phyloP scores from a whole-genome alignment of 1,139 yeast genomes.

The Zygosaccharomyces sapae region DNA sequence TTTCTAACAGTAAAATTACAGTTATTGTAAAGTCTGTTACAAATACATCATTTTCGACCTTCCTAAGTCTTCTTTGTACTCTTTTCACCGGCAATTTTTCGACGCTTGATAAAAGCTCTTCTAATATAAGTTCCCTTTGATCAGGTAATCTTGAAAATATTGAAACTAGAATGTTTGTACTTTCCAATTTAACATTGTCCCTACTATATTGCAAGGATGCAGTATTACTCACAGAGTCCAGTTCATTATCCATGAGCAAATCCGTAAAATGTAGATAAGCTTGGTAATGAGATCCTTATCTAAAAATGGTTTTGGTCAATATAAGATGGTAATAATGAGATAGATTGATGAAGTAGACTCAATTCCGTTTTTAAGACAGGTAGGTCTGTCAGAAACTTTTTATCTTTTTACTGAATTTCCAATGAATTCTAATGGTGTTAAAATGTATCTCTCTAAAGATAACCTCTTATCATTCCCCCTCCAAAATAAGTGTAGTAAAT shows the following conservation, averaged over 20 bases:
- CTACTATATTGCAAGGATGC: conserved; percentile 20
- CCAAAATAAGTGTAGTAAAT: conserved; percentile 42
- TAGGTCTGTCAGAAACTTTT: conserved; percentile 24
- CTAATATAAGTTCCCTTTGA: conserved; percentile 57
- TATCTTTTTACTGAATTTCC: conserved; percentile 38
- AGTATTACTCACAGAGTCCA: conserved; percentile 14
- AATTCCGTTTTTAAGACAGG: conserved; percentile 10
- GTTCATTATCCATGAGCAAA: conserved; percentile 28
- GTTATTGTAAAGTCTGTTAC: conserved; percentile 32
- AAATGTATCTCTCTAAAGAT: conserved; percentile 45
- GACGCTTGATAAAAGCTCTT: conserved; percentile 54
- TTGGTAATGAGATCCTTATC: conserved; percentile 33
- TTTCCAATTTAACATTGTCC: conserved; percentile 33
- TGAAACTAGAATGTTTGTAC: conserved; percentile 41
- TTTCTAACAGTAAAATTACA: conserved; percentile 27
- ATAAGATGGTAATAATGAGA: conserved; percentile 24
- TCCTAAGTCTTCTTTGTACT: conserved; percentile 26
- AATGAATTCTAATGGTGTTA: conserved; percentile 42
- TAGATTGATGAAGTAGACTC: conserved; percentile 16
- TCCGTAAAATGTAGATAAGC: conserved; percentile 30
- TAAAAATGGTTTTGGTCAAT: conserved; percentile 24
- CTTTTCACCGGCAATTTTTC: conserved; percentile 47
- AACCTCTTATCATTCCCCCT: conserved; percentile 41
- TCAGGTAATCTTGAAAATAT: conserved; percentile 46
- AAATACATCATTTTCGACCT: conserved; percentile 17